Base-by-base conservation (phyloP, 2,329 filamentous ascomycete genomes). In the Metarhizium brunneum region DNA sequence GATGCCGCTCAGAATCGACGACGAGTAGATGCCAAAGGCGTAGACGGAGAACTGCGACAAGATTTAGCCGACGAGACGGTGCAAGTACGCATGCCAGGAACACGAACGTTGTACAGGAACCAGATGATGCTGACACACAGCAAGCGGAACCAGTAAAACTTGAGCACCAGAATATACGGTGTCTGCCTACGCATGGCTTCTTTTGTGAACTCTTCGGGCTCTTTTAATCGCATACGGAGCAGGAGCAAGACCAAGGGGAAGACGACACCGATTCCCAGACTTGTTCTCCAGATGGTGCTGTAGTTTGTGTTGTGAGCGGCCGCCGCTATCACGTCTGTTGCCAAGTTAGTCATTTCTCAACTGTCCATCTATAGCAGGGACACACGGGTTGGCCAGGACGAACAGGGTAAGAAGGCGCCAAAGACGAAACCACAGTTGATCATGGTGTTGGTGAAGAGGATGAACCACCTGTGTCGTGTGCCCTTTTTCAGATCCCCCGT, bases 381-480 rank as follows among this genome's bases (percentile, higher is more conserved):
- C 25, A 25, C 25, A 25, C 25, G 25, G 25, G 25, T 25, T 25
- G 25, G 25, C 25, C 25, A 6, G 10, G 2, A 63, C 70, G 57
- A 40, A 72, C 71, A 81, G 2, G 90, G 88, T 1, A 94, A 83
- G 58, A 95, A 83, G 0, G 88, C 85, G 8, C 89, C 85, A 55
- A 92, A 76, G 2, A 95, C 87, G 61, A 95, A 96, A 1, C 89
- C 91, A 65, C 72, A 81, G 66, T 95, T 89, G 57, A 95, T 95
- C 76, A 90, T 88, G 29, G 87, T 83, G 69, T 95, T 95, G 50
- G 89, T 95, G 69, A 94, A 95, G 60, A 95, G 77, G 63, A 92
- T 89, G 66, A 92, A 96, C 90, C 90, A 95, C 42, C 87, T 79
- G 67, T 96, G 92, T 16, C 92, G 79, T 16, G 86, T 86, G 11